Conservation (phyloP, 2,329 filamentous ascomycete genomes). For the Neonectria sp. region DNA sequence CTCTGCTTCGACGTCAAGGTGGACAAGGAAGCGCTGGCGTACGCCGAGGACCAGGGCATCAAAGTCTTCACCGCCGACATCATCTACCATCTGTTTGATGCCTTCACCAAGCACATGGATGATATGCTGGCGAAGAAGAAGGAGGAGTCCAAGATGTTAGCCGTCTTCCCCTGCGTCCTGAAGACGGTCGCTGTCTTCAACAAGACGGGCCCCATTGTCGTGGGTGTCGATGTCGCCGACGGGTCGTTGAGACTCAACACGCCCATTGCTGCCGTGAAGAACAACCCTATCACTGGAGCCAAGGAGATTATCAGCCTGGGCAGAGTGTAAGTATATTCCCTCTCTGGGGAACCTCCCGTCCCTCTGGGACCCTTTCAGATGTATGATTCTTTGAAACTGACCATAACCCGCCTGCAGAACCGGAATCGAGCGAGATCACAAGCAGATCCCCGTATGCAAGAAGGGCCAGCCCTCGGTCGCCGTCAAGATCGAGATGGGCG, state of each 20-base stretch:
- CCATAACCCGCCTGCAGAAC: constrained; percentile 69
- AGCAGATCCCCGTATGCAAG: constrained; percentile 92
- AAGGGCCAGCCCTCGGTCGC: constrained; percentile 98
- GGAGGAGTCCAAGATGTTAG: constrained; percentile 94
- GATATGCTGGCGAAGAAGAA: constrained; percentile 91
- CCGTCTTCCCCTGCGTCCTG: constrained; percentile 97
- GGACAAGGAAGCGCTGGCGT: constrained; percentile 92
- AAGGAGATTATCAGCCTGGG: constrained; percentile 91
- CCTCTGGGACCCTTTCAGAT: not conserved
- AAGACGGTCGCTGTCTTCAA: constrained; percentile 95
- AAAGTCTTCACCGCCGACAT: constrained; percentile 99
- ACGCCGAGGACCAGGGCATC: constrained; percentile 94
- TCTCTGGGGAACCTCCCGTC: not conserved
- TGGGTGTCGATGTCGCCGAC: constrained; percentile 96
- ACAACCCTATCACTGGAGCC: constrained; percentile 80
- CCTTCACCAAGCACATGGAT: constrained; percentile 96
- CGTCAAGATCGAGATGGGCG: constrained; percentile 95
- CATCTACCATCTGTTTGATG: constrained; percentile 98
- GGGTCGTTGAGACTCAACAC: constrained; percentile 90
- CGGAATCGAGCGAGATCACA: constrained; percentile 97
- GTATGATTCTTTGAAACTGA: constrained; percentile 48
- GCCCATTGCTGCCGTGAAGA: constrained; percentile 89
- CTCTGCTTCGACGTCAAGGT: constrained; percentile 99
- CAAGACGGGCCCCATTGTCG: constrained; percentile 95
- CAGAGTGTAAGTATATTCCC: constrained; percentile 83